Base-by-base conservation (phyloP, 495 filamentous ascomycete genomes). In the Haplographium delicatum region DNA sequence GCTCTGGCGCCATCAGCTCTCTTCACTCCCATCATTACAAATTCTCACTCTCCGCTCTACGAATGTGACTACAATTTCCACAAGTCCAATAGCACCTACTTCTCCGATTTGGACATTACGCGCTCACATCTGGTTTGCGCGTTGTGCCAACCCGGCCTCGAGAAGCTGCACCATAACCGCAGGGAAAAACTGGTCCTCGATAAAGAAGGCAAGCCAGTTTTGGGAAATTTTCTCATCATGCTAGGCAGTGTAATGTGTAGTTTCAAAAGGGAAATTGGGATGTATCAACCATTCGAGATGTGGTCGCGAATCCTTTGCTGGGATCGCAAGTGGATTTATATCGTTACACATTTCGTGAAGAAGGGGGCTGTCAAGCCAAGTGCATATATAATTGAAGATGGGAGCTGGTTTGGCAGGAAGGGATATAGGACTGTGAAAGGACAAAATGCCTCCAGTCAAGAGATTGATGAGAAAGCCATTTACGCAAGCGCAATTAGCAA, bases 1-100 rank as follows among this genome's bases (percentile, higher is more conserved):
- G 66, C 56, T 1, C 39, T 56, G 20, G 61, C 62, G 50, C 63
- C 47, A 23, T 60, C 49, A 6, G 47, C 44, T 1, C 66, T 89
- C 38, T 89, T 89, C 70, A 73, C 79, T 27, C 83, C 83, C 24
- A 64, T 80, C 50, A 75, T 87, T 49, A 80, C 80, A 13, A 64
- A 70, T 13, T 74, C 76, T 15, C 75, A 76, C 58, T 76, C 80
- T 31, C 70, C 78, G 0, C 64, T 86, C 10, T 72, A 78, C 57
- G 88, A 93, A 63, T 81, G 76, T 60, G 88, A 93, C 67, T 85
- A 88, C 69, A 91, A 93, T 71, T 51, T 87, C 30, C 88, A 93
- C 76, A 93, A 93, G 62, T 84, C 79, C 57, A 93, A 93, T 70
- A 78, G 71, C 47, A 93, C 88, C 3, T 93, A 88, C 73, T 91